A percentile compares a stretch with the other conserved stretches of the same genome.
These are phyloP conservation scores for Haberlea rhodopensis DNA, from an alignment of 257 asterid species.

Conservation along the genomic window DNA sequence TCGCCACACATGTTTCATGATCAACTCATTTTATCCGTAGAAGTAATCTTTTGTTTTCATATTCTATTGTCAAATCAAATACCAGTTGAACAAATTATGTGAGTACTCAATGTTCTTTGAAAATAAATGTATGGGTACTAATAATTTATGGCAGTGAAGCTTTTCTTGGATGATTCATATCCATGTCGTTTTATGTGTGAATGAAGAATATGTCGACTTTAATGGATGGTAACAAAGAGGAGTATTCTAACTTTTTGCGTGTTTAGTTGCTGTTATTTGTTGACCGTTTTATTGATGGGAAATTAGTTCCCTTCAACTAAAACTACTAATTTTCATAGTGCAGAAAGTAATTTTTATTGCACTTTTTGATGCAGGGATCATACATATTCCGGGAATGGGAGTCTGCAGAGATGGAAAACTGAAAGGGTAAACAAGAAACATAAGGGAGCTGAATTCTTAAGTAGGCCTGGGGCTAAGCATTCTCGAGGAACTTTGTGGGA, in stretches of 20 bases:
- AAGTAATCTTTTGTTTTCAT: neutral
- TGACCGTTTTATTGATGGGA: neutral
- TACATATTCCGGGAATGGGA: constrained; percentile 36
- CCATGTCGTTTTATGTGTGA: constrained; percentile 4
- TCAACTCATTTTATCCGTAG: neutral
- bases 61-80: neutral
- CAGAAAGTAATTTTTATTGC: too few species aligned
- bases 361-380: constrained; percentile 48
- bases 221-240: neutral
- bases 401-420: constrained; percentile 37
- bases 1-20: constrained; percentile 5
- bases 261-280: constrained; percentile 6
- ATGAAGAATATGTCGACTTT: neutral
- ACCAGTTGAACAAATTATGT: constrained; percentile 10
- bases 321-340: neutral
- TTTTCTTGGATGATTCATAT: neutral
- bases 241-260: neutral
- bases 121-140: too few species aligned
- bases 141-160: too few species aligned
- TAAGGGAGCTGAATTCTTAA: constrained; percentile 65
- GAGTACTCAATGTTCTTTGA: neutral
- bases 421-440: constrained; percentile 29
- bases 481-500: constrained; percentile 41
- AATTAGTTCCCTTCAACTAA: neutral
- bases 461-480: constrained; percentile 43